Conservation (phyloP, 768 basidiomycete genomes). For the Rhizopogon roseolus region DNA sequence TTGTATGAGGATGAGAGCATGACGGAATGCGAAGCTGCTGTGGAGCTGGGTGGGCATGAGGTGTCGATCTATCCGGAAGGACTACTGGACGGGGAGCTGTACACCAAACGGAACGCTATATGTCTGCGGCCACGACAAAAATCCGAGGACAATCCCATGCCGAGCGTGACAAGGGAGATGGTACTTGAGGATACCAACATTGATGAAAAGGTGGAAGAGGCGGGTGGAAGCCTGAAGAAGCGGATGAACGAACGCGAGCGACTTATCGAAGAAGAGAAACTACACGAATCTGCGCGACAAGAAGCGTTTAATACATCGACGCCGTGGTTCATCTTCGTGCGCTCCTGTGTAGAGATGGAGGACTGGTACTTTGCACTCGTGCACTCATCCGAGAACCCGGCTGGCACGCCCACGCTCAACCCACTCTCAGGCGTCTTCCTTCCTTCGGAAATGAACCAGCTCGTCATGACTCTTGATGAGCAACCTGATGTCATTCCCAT, state of each 20-base stretch:
- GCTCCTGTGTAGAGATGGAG: constrained; percentile 89
- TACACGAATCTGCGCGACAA: constrained; percentile 36
- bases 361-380: constrained; percentile 90
- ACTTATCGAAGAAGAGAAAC: constrained; percentile 25
- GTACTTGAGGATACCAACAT: constrained; percentile 22
- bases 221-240: constrained; percentile 36
- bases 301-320: constrained; percentile 47
- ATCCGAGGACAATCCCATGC: constrained; percentile 31
- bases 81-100: constrained; percentile 83
- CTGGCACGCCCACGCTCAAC: constrained; percentile 54
- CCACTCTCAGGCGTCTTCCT: constrained; percentile 66
- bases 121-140: constrained; percentile 55
- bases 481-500: constrained; percentile 96
- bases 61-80: constrained; percentile 74
- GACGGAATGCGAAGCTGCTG: constrained; percentile 87
- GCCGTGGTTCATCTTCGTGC: constrained; percentile 94
- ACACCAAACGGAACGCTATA: constrained; percentile 85
- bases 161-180: constrained; percentile 54
- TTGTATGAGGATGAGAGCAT: constrained; percentile 91
- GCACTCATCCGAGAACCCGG: constrained; percentile 63
- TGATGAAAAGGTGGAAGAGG: constrained; percentile 33
- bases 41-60: constrained; percentile 77
- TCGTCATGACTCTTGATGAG: constrained; percentile 83
- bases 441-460: constrained; percentile 72
- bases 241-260: constrained; percentile 36